These are phyloP conservation scores for Fusarium miscanthi DNA, from an alignment of 2,329 filamentous ascomycete species.

Conservation along the genomic window DNA sequence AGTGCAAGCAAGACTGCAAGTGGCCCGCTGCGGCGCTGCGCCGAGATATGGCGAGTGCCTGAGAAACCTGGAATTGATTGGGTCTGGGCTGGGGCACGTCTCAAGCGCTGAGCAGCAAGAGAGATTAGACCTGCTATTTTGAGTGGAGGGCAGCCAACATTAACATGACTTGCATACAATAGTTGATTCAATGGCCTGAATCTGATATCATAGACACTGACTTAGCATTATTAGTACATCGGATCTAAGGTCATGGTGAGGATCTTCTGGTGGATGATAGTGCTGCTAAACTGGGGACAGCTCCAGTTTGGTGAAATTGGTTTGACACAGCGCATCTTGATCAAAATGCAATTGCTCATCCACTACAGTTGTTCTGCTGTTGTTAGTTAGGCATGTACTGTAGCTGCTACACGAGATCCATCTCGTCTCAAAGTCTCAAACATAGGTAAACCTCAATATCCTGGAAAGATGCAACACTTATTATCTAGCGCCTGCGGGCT, in stretches of 20 bases:
- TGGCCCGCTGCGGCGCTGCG: slow-evolving; percentile 32
- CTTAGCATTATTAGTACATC: slow-evolving; percentile 10
- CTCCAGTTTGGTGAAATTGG: slow-evolving; percentile 7
- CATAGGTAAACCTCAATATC: slow-evolving; percentile 7
- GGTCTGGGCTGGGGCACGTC: slow-evolving; percentile 34
- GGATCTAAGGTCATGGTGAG: neutral
- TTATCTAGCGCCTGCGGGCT: slow-evolving; percentile 40
- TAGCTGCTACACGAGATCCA: slow-evolving; percentile 22
- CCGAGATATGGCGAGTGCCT: slow-evolving; percentile 19
- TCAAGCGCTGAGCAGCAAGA: slow-evolving; percentile 41
- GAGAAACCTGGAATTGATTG: slow-evolving; percentile 39
- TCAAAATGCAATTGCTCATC: neutral
- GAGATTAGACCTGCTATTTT: slow-evolving; percentile 43
- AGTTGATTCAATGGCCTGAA: slow-evolving; percentile 33
- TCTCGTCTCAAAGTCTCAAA: slow-evolving; percentile 15
- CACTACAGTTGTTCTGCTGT: neutral
- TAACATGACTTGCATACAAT: slow-evolving; percentile 42
- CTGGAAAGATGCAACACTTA: slow-evolving; percentile 16
- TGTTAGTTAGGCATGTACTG: neutral
- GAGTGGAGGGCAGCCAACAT: slow-evolving; percentile 41
- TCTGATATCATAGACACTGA: slow-evolving; percentile 31
- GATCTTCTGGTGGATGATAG: neutral
- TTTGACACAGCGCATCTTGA: slow-evolving; percentile 10
- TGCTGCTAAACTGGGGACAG: neutral
- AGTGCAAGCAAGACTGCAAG: slow-evolving; percentile 10